phyloP scores from a whole-genome alignment of 371 early-diverging fungal genomes.

The Apophysomyces sp. region DNA sequence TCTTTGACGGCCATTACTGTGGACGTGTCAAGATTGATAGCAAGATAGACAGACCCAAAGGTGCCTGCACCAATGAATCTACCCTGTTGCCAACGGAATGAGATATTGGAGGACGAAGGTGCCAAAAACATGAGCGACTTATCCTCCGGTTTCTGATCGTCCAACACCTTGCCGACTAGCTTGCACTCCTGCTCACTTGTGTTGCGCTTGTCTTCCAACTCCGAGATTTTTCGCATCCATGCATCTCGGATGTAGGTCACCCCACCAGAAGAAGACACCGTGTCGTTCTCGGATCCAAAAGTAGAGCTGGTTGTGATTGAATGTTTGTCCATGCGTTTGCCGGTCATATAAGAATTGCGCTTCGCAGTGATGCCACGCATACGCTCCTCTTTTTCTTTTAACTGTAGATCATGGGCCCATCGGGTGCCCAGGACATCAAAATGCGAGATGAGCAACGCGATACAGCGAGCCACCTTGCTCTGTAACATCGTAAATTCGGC shows the following conservation, averaged over 20 bases:
- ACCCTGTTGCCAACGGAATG: conserved; percentile 86
- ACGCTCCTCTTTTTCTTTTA: conserved; percentile 40
- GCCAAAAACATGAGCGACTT: conserved; percentile 75
- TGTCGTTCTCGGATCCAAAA: conserved; percentile 26
- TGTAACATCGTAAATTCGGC: conserved; percentile 63
- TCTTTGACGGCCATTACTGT: conserved; percentile 93
- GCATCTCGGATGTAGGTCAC: conserved; percentile 50
- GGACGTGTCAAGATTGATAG: conserved; percentile 81
- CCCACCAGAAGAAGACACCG: conserved; percentile 13
- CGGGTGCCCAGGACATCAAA: conserved; percentile 78
- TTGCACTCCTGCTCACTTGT: conserved; percentile 56
- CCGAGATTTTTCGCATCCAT: conserved; percentile 53
- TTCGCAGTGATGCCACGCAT: conserved; percentile 36
- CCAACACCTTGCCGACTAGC: conserved; percentile 76
- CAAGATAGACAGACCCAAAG: conserved; percentile 84
- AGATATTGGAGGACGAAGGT: conserved; percentile 70
- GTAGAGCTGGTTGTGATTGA: conserved; percentile 39
- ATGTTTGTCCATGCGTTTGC: conserved; percentile 24
- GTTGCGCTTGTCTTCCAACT: conserved; percentile 49
- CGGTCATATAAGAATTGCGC: conserved; percentile 36
- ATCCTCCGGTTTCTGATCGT: conserved; percentile 75
- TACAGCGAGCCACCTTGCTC: conserved; percentile 71
- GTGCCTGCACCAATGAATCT: conserved; percentile 86
- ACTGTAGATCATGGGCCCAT: conserved; percentile 45
- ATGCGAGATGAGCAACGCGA: conserved; percentile 79